Conservation (phyloP, 78 protist genomes). For the Mastigamoeba balamuthi region DNA sequence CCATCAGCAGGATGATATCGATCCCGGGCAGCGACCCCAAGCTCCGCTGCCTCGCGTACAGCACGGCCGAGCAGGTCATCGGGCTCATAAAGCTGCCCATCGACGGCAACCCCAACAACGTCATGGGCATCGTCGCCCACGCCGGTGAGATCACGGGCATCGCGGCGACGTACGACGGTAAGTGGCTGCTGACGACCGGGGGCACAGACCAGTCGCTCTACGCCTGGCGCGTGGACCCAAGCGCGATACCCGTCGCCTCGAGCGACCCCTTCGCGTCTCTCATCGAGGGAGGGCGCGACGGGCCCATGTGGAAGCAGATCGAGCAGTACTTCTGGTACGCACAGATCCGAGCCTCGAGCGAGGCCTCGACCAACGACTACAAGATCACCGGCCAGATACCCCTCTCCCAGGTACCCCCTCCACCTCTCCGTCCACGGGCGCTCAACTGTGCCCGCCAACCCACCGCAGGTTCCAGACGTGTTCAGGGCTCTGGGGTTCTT, state of each 20-base stretch:
- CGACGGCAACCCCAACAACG: conserved; percentile 43
- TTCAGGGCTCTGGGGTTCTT: conserved; percentile 57
- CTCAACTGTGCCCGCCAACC: too few species aligned
- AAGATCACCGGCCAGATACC: conserved; percentile 15
- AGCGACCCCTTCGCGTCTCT: conserved; percentile 12
- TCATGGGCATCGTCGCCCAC: conserved; percentile 65
- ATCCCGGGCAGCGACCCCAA: too few species aligned
- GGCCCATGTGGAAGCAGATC: conserved; percentile 18
- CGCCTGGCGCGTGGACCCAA: neutral
- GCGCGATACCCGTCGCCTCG: neutral
- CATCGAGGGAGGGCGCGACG: conserved; percentile 31
- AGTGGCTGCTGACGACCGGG: conserved; percentile 33
- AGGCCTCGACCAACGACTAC: too few species aligned
- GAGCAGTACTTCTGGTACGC: conserved; percentile 48
- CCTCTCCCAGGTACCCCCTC: too few species aligned
- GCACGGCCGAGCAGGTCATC: conserved; percentile 22
- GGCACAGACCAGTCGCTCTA: conserved; percentile 12
- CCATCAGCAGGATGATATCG: neutral
- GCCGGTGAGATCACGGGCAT: conserved; percentile 6
- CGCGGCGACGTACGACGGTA: conserved; percentile 11
- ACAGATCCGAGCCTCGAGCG: conserved; percentile 31
- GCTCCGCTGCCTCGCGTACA: neutral
- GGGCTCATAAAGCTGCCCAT: conserved; percentile 47
- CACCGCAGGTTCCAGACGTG: conserved; percentile 24
- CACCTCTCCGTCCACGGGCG: too few species aligned